Conservation (phyloP, 2,329 filamentous ascomycete species). For the Diaporthe ampelina region DNA sequence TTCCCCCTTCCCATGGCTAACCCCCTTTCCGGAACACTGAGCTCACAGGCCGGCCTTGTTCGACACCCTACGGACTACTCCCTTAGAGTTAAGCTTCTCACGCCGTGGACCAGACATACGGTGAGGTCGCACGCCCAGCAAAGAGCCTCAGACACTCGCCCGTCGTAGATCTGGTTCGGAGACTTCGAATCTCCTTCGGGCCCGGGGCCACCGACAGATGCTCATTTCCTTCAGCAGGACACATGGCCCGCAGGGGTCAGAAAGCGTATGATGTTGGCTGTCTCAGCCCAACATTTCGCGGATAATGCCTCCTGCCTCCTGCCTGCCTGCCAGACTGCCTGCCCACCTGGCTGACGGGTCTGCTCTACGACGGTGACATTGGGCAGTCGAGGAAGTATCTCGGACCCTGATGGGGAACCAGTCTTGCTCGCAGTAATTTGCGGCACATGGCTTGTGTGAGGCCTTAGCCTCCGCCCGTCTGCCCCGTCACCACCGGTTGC, state of each 20-base stretch:
- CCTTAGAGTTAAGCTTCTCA: constrained; percentile 10
- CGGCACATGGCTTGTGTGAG: neutral
- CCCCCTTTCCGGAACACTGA: constrained; percentile 5
- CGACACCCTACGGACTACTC: neutral
- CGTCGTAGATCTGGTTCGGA: constrained; percentile 10
- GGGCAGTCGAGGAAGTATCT: neutral
- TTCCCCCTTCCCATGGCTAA: neutral
- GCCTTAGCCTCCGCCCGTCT: no score
- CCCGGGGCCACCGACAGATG: constrained; percentile 26
- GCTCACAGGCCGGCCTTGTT: neutral
- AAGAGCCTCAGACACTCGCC: constrained; percentile 23
- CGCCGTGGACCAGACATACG: constrained; percentile 1
- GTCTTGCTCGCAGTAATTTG: neutral
- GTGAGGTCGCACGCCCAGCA: constrained; percentile 11
- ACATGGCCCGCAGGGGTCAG: constrained; percentile 21
- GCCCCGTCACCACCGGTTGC: neutral
- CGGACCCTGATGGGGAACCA: neutral
- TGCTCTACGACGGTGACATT: neutral
- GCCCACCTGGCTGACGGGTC: neutral
- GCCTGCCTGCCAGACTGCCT: neutral
- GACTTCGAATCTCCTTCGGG: constrained; percentile 3
- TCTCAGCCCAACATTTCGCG: neutral
- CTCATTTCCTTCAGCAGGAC: constrained; percentile 24
- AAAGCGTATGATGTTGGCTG: neutral
- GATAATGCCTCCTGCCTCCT: neutral